These are phyloP conservation scores for Trifolium subterraneum DNA, from an alignment of 306 rosid species.

Conservation along the genomic window DNA sequence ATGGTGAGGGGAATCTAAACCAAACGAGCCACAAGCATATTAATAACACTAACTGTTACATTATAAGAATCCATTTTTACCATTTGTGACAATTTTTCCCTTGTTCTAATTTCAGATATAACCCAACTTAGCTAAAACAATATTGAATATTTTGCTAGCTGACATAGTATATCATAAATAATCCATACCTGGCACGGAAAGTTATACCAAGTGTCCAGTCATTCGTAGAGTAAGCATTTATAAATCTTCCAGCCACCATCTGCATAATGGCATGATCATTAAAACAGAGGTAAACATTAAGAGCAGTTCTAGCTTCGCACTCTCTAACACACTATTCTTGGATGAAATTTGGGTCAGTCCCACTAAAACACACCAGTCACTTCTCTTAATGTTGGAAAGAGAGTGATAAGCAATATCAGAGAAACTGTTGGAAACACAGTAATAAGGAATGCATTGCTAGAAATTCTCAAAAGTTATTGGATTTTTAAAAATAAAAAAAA, in stretches of 20 bases:
- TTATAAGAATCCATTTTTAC: slow-evolving; percentile 20
- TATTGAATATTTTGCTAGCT: slow-evolving; percentile 19
- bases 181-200: slow-evolving; percentile 64
- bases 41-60: neutral
- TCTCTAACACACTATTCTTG: neutral
- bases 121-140: slow-evolving; percentile 28
- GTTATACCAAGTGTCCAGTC: slow-evolving; percentile 73
- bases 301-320: neutral
- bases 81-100: slow-evolving; percentile 6
- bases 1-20: neutral
- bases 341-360: neutral
- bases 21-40: neutral
- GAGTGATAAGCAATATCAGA: slow-evolving; percentile 3
- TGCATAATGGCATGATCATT: slow-evolving; percentile 36
- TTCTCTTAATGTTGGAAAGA: neutral
- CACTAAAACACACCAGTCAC: neutral
- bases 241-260: slow-evolving; percentile 83
- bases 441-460: neutral
- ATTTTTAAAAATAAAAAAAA: neutral
- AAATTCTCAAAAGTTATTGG: slow-evolving; percentile 1
- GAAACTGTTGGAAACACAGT: neutral
- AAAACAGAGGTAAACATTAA: slow-evolving; percentile 12
- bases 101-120: slow-evolving; percentile 21
- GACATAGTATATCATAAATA: slow-evolving; percentile 32
- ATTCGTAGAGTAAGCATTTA: slow-evolving; percentile 61